phyloP scores from a whole-genome alignment of 129 eudicot genomes.

The Pseudognaphalium luteoalbum region DNA sequence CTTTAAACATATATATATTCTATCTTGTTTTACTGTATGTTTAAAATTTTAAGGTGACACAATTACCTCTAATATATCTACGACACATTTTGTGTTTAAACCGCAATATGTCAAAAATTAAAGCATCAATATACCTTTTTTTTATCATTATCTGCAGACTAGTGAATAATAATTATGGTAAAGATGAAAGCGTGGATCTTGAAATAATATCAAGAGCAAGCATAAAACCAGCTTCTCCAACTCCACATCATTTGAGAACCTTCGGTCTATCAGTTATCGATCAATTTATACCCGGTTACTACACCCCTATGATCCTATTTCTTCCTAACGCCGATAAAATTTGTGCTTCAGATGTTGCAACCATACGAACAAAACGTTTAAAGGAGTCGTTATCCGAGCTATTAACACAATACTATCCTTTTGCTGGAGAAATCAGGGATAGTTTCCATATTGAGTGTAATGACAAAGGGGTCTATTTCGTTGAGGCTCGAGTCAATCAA shows the following conservation, averaged over 20 bases:
- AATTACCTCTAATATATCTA: no score
- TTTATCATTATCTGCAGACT: no score
- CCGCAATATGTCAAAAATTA: no score
- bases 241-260: background rate
- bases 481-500: no score
- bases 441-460: background rate
- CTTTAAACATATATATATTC: no score
- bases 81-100: no score
- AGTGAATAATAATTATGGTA: no score
- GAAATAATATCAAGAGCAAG: background rate
- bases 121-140: no score
- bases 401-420: background rate
- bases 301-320: background rate
- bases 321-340: background rate
- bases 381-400: background rate
- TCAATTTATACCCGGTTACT: background rate
- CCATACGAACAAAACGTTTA: background rate
- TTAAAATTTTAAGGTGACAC: no score
- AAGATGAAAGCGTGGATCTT: background rate
- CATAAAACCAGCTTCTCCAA: background rate
- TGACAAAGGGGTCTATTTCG: background rate
- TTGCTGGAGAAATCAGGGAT: background rate
- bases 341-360: background rate
- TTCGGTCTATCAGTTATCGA: background rate
- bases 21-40: no score